Conservation (phyloP, 495 filamentous ascomycete genomes). For the Schizothecium vesticola region DNA sequence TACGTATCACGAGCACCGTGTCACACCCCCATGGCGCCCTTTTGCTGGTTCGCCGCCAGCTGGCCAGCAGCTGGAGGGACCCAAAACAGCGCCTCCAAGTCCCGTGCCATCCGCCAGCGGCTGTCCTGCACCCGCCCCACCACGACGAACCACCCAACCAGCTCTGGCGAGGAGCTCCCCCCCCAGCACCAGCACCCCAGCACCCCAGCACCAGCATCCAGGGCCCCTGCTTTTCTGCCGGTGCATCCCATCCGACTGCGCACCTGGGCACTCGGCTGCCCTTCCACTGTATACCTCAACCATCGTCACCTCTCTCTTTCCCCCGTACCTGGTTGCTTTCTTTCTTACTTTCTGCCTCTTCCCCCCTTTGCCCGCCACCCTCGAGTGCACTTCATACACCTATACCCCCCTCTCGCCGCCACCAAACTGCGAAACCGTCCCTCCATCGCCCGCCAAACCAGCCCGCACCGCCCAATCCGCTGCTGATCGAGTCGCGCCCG, state of each 20-base stretch:
- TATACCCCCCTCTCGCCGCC: background rate
- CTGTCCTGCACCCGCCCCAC: background rate
- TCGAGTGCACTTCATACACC: background rate
- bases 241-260: conserved; percentile 6
- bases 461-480: conserved; percentile 11
- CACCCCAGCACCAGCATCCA: background rate
- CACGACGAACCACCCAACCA: background rate
- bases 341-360: background rate
- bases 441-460: conserved; percentile 2
- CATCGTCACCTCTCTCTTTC: conserved; percentile 16
- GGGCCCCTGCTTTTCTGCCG: conserved; percentile 24
- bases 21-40: conserved; percentile 7
- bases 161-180: conserved; percentile 9
- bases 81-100: background rate
- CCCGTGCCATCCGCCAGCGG: conserved; percentile 3
- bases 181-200: background rate
- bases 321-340: conserved; percentile 20
- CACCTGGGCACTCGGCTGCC: conserved; percentile 7
- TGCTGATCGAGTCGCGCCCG: conserved; percentile 13
- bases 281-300: background rate
- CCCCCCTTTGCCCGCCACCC: background rate
- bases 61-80: background rate
- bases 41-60: conserved; percentile 7
- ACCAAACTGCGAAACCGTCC: background rate
- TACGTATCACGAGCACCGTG: conserved; percentile 25